Percentiles rank a stretch among this genome's conserved stretches.
Conservation (phyloP, 768 basidiomycete genomes). For the Psilocybe cyanescens region DNA sequence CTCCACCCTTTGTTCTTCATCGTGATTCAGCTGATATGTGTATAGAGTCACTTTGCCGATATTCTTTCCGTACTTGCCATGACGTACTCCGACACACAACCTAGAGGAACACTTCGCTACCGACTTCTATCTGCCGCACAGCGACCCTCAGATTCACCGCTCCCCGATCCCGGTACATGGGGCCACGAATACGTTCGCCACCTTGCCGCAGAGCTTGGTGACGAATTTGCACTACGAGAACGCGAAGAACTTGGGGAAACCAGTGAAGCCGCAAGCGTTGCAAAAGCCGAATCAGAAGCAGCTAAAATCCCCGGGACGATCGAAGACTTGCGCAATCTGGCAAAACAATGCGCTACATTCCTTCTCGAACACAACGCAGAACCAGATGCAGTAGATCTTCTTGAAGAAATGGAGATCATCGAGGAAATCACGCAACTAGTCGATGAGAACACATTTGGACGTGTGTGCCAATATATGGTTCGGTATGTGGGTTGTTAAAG, state of each 20-base stretch:
- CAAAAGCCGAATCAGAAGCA: conserved; percentile 24
- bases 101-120: conserved; percentile 93
- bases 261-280: conserved; percentile 29
- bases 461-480: conserved; percentile 97
- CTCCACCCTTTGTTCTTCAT: not conserved
- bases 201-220: conserved; percentile 93
- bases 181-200: conserved; percentile 99
- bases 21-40: conserved; percentile 15
- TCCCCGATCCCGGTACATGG: conserved; percentile 94
- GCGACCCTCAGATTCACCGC: conserved; percentile 63
- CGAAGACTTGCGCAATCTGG: conserved; percentile 78
- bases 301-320: conserved; percentile 57
- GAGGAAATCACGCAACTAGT: conserved; percentile 76
- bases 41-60: conserved; percentile 90
- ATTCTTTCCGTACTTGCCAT: conserved; percentile 98
- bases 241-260: conserved; percentile 40
- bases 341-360: conserved; percentile 86
- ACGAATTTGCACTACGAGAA: conserved; percentile 82
- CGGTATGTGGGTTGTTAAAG: conserved; percentile 49
- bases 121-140: conserved; percentile 81
- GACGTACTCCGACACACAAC: conserved; percentile 99
- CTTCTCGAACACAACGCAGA: conserved; percentile 94
- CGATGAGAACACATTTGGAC: conserved; percentile 83
- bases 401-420: conserved; percentile 93
- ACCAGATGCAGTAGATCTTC: conserved; percentile 94